Evolutionary conservation across 371 early-diverging fungal genomes (phyloP), one percentile per base, ranked within the genome.

Genomic region (Mortierella sp.): DNA sequence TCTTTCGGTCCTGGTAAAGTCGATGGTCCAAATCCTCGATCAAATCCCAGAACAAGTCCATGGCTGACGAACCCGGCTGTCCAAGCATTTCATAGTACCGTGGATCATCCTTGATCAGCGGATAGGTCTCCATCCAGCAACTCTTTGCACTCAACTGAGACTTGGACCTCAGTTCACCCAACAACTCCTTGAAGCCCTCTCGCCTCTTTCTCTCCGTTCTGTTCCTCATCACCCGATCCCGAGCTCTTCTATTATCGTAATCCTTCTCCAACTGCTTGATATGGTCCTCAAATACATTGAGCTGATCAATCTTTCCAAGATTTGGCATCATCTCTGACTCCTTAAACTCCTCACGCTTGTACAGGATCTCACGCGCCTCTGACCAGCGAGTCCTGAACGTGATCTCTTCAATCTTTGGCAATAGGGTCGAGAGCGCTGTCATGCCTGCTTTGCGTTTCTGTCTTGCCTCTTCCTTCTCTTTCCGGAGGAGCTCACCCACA

Each of bases 31-130:
- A 71, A 42, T 89, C 88, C 64, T 93, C 91, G 23, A 96, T 78
- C 15, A 87, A 56, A 73, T 98, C 98, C 92, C 95, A 96, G 70
- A 96, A 96, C 56, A 98, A 68, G 50, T 98, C 97, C 51, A 95
- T 67, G 2, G 98, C 95, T 5, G 91, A 86, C 0, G 95, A 94
- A 8, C 95, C 97, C 1, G 89, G 83, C 57, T 93, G 88, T 0
- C 95, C 95, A 4, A 98, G 84, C 72, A 94, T 86, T n/a, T 84
- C 79, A 5, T 63, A 39, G 62, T 92, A 96, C 24, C 92, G 82
- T 21, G 82, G 70, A 62, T 96, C 93, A 3, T 88, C 82, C 49
- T 89, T 86, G 60, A 96, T 83, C 26, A 82, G 34, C 2, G 94
- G 92, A 65, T 90, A 92, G 9, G 96, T 81, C 37, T 95, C 92